These are phyloP conservation scores for Podaxis sp. DNA, from an alignment of 768 basidiomycete species.

Conservation along the genomic window DNA sequence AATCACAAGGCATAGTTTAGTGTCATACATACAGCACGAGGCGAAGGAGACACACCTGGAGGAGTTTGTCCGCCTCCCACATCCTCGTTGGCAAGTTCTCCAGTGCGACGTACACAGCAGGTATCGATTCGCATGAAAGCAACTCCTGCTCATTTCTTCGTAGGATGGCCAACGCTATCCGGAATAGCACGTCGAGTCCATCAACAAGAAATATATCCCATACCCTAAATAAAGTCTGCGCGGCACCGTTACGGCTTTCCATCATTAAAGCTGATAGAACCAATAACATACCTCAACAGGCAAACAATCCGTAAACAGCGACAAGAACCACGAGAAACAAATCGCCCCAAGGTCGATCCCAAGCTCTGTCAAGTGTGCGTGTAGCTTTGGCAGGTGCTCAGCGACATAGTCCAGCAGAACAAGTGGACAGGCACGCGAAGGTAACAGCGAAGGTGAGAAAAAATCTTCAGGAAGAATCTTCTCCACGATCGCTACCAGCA, in stretches of 20 bases:
- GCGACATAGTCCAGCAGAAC: conserved; percentile 88
- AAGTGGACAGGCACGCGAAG: conserved; percentile 90
- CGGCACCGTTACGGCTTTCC: conserved; percentile 5
- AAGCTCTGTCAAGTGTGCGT: conserved; percentile 70
- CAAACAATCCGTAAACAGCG: conserved; percentile 92
- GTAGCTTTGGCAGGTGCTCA: conserved; percentile 71
- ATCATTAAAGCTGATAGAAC: not conserved
- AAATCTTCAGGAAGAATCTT: conserved; percentile 88
- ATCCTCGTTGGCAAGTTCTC: conserved; percentile 88
- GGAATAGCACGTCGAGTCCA: conserved; percentile 87
- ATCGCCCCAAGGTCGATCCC: conserved; percentile 92
- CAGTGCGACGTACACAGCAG: conserved; percentile 85
- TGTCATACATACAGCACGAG: not conserved
- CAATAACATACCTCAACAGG: conserved; percentile 77
- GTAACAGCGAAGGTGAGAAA: conserved; percentile 88
- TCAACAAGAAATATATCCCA: conserved; percentile 97
- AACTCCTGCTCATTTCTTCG: conserved; percentile 83
- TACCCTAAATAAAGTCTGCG: conserved; percentile 86
- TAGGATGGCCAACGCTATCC: conserved; percentile 86
- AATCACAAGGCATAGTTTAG: conserved; percentile 11
- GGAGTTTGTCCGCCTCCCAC: conserved; percentile 90
- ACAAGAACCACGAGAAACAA: conserved; percentile 98
- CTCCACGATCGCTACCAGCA: conserved; percentile 85
- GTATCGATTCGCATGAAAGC: conserved; percentile 78
- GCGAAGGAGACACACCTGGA: conserved; percentile 61